These are phyloP conservation scores for Fagopyrum esculentum DNA, from an alignment of 148 eudicot species.

Conservation along the genomic window DNA sequence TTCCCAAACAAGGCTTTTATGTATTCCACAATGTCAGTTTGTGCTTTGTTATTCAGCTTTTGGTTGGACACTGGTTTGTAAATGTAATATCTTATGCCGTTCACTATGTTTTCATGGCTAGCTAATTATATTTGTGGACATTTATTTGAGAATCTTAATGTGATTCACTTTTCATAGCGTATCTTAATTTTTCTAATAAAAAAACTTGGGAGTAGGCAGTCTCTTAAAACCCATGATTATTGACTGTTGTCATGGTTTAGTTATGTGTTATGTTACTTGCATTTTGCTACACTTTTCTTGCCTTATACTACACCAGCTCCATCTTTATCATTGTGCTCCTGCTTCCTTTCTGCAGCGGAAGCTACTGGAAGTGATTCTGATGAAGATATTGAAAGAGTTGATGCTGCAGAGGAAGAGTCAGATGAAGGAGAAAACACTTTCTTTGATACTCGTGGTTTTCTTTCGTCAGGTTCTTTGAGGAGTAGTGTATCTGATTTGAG, in stretches of 20 bases:
- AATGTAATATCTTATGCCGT: neutral
- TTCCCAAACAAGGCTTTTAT: neutral
- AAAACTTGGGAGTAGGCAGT: neutral
- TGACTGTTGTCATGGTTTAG: neutral
- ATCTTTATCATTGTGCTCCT: neutral
- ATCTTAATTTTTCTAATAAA: neutral
- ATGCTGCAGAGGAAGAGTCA: constrained; percentile 71
- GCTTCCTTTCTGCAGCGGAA: constrained; percentile 31
- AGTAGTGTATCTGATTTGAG: constrained; percentile 60
- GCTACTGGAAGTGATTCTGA: constrained; percentile 68
- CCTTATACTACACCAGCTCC: neutral
- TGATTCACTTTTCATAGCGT: neutral
- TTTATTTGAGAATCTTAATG: neutral
- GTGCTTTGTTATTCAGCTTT: too few relatives aligned
- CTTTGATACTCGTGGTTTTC: constrained; percentile 69
- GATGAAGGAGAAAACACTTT: constrained; percentile 67
- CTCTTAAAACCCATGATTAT: neutral
- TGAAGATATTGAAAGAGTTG: constrained; percentile 64
- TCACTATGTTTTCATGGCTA: neutral
- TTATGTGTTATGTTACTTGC: neutral
- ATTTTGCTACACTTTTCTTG: neutral
- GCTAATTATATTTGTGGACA: neutral
- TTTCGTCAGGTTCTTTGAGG: constrained; percentile 65
- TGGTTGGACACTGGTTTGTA: neutral
- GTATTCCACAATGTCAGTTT: neutral